Evolutionary conservation across 805 yeast species (phyloP), one percentile per base, ranked within the genome.

Genomic region (Pichia gijzeniarum): DNA sequence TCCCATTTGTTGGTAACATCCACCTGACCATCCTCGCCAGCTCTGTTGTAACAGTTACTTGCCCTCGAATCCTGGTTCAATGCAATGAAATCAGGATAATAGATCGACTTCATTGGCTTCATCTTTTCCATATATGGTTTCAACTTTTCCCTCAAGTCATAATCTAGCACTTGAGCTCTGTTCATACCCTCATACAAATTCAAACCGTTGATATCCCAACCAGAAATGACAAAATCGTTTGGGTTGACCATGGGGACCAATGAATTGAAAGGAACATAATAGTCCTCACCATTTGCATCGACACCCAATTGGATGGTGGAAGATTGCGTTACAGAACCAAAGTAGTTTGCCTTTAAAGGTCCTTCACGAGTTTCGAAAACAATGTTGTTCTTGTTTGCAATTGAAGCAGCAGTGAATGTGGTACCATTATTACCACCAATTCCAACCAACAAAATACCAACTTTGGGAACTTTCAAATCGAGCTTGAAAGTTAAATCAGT

Each of bases 361-460:
- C 96, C 95, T 45, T 80, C 81, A 69, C 88, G 89, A 57, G 85
- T 88, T 61, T 85, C 80, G 71, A 90, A 90, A 42, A 77, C 67
- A 52, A 90, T 64, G 51, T 85, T 75, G 63, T 85, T 74, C 59
- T 82, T 87, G 73, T 90, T 90, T 49, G 97, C 95, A 53, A 85
- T 76, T 42, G 82, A 73, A 9, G 96, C 82, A 38, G 91, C 89
- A 44, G 89, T 78, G 53, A 91, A 74, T 13, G 98, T 90, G 48
- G 96, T 76, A 66, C 97, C 98, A 62, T 90, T 90, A 74, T 90
- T 90, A 67, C 98, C 98, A 57, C 97, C 97, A 54, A 90, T 74
- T 56, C 98, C 98, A 31, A 90, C 97, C 51, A 91, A 74, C 79
- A 90, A 68, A 52, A 90, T 72, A 57, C 98, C 98, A 40, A 88